These are phyloP conservation scores for Podospora didyma DNA, from an alignment of 495 filamentous ascomycete species.

Conservation along the genomic window DNA sequence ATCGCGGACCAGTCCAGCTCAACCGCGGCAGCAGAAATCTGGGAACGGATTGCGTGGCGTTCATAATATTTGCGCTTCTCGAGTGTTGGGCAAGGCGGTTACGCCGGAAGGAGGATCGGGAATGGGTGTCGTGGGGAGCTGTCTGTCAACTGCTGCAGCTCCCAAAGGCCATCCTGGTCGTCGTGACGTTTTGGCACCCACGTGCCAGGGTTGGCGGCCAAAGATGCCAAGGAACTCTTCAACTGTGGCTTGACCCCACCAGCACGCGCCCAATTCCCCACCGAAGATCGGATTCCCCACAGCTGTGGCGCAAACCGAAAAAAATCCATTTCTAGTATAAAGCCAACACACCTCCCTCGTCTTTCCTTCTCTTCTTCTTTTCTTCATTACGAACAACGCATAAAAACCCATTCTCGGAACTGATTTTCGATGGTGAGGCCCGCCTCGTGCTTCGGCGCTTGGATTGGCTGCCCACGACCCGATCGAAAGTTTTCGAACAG, in stretches of 20 bases:
- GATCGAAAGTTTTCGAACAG: conserved; percentile 41
- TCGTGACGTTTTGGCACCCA: neutral
- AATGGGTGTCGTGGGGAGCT: too few species aligned
- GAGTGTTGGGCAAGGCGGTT: neutral
- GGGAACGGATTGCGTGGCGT: conserved; percentile 35
- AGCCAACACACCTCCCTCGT: conserved; percentile 9
- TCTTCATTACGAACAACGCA: conserved; percentile 52
- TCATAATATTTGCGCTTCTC: conserved; percentile 18
- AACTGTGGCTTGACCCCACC: neutral
- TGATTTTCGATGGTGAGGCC: conserved; percentile 41
- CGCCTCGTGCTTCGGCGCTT: conserved; percentile 15
- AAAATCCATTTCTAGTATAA: neutral
- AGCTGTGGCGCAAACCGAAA: conserved; percentile 3
- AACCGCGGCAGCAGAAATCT: conserved; percentile 50
- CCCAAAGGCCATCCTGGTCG: neutral
- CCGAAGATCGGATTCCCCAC: too few species aligned
- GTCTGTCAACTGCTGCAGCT: neutral
- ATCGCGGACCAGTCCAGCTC: conserved; percentile 42
- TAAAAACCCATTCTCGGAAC: conserved; percentile 48
- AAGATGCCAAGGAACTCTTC: neutral
- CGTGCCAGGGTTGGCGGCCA: neutral
- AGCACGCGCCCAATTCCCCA: too few species aligned
- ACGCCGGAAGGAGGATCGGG: neutral
- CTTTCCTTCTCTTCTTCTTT: conserved; percentile 29
- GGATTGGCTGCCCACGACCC: conserved; percentile 42